Evolutionary conservation across 1,284 basidiomycete species (phyloP).

Genomic region (Paramarasmius palmivorus): DNA sequence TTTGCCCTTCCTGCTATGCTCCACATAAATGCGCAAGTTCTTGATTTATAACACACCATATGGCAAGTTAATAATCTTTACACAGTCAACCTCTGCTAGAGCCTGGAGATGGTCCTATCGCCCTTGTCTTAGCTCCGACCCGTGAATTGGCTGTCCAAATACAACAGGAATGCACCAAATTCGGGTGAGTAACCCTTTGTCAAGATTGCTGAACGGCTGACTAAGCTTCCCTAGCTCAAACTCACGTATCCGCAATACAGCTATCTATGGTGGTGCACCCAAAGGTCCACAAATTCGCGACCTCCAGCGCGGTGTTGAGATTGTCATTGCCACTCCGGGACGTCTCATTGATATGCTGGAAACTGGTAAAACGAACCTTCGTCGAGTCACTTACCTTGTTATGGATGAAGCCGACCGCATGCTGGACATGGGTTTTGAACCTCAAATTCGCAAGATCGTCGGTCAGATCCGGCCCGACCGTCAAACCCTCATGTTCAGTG

Average conservation of each 20-base stretch:
- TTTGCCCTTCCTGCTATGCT: constrained; percentile 99
- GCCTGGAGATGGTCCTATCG: constrained; percentile 96
- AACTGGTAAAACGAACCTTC: constrained; percentile 93
- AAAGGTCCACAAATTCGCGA: constrained; percentile 99
- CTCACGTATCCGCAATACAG: constrained; percentile 96
- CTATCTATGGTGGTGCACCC: constrained; percentile 97
- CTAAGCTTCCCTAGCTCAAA: constrained; percentile 64
- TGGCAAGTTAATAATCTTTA: constrained; percentile 11
- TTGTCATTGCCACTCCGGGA: constrained; percentile 92
- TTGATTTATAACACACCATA: constrained; percentile 10
- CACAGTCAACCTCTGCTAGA: constrained; percentile 86
- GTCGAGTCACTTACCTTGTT: constrained; percentile 95
- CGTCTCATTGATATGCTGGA: constrained; percentile 96
- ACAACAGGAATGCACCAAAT: constrained; percentile 98
- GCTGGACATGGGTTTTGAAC: constrained; percentile 99
- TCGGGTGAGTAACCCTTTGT: constrained; percentile 62
- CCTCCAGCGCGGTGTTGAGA: constrained; percentile 94
- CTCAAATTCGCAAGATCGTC: constrained; percentile 98
- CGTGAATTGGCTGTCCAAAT: constrained; percentile 99
- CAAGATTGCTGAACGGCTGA: constrained; percentile 15
- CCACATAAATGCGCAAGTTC: constrained; percentile 93
- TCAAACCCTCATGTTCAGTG: constrained; percentile 96
- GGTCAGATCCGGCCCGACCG: constrained; percentile 95
- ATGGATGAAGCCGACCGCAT: constrained; percentile 99
- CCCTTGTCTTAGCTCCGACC: constrained; percentile 94